Base-by-base conservation (phyloP, 441 rosid genomes). In the Hura crepitans region DNA sequence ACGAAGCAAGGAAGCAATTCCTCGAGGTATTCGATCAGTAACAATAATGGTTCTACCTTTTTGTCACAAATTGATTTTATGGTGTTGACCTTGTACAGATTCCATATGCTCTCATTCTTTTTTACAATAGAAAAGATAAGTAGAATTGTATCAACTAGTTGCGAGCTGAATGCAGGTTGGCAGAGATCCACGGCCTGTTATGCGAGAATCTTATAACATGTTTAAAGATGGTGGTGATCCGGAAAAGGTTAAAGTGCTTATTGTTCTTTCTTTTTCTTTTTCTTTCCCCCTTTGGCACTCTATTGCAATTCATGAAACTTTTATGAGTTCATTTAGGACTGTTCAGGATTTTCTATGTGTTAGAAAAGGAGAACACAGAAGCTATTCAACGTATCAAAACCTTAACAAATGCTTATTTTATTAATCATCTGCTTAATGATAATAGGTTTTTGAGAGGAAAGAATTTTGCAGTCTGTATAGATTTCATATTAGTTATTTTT, bases 201-300 rank as follows among this genome's bases (percentile, higher is more conserved):
- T 91, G 98, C 72, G 86, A 51, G 89, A 85, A 79, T 96, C 87
- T 71, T 94, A 87, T 81, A 77, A 80, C 74, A 75, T 91, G 87
- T 88, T 91, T 74, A 91, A 82, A 81, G 84, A 83, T 62, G 92
- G 97, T 15, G 92, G 96, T 70, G 92, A 88, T 80, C 98, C 98
- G 50, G 93, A 87, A 77, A 86, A 86, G 97, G 97, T 90, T 33
- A 46, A 28, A 46, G 56, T 31, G 33, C 15, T 39, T 22, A 50
- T 43, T 65, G 12, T 72, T 51, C 49, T 42, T 70, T 27, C 45
- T 25, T 15, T 35, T 57, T 0, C 53, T 72, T 18, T 58, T 63
- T 66, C 55, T 27, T 27, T 28, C n/a, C 10, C 65, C 28, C 2
- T 10, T 60, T 28, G 14, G 47, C 47, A 37, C n/a, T 18, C 37